Evolutionary conservation across 805 yeast genomes (phyloP).

Genomic region (Candida germanica): DNA sequence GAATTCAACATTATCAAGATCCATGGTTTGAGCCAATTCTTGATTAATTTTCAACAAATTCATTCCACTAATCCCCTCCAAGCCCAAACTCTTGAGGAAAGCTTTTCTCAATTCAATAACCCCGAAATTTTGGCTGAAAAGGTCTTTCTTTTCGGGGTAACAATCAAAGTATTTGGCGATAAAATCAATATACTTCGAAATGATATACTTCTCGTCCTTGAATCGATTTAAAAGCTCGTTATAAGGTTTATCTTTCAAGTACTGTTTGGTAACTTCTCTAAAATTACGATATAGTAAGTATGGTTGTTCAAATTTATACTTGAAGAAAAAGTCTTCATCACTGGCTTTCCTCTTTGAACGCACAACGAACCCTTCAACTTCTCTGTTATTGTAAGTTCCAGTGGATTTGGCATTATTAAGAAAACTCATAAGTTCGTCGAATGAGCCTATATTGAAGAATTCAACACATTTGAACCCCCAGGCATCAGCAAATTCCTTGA

Average conservation of each 20-base stretch:
- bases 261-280: conserved; percentile 75
- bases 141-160: conserved; percentile 44
- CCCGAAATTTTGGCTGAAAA: conserved; percentile 59
- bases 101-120: conserved; percentile 67
- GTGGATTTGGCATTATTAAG: conserved; percentile 55
- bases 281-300: conserved; percentile 86
- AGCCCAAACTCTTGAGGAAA: conserved; percentile 46
- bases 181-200: conserved; percentile 67
- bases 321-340: conserved; percentile 60
- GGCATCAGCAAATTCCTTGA: conserved; percentile 52
- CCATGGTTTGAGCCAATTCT: conserved; percentile 18
- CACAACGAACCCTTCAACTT: conserved; percentile 91
- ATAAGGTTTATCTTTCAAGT: conserved; percentile 31
- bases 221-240: conserved; percentile 35
- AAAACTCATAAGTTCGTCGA: conserved; percentile 45
- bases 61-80: conserved; percentile 48
- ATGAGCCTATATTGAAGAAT: conserved; percentile 36
- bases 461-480: conserved; percentile 74
- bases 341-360: conserved; percentile 46
- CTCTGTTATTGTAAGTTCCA: conserved; percentile 69
- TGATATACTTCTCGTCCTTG: conserved; percentile 54
- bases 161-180: conserved; percentile 52
- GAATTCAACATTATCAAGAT: conserved; percentile 10
- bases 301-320: conserved; percentile 93
- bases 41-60: conserved; percentile 54